Base-by-base conservation (phyloP, 2,329 filamentous ascomycete genomes). In the Epichloe scottii region DNA sequence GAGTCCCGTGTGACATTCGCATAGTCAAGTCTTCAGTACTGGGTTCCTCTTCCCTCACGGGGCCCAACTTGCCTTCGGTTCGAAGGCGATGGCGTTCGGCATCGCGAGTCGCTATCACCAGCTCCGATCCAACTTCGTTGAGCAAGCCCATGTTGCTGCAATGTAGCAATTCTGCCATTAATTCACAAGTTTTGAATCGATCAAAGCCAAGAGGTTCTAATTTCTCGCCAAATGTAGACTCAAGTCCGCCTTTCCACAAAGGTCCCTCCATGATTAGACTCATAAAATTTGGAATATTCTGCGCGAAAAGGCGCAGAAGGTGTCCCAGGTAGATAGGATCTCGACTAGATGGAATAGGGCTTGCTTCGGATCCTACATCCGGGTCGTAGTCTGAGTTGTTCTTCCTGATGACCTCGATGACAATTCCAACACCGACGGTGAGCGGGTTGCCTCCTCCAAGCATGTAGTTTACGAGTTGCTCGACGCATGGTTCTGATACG, bases 371-470 rank as follows among this genome's bases (percentile, higher is more conserved):
- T 54, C 90, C 83, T 59, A 90, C 87, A 59, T 97, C 93, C 1
- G 93, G 85, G 59, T 98, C 93, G 65, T 98, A 98, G 68, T 98
- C 93, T 0, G 93, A 97, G 66, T 98, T 98, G 69, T 98, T 98
- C 72, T 98, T 98, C 54, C 93, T 81, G 64, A 98, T 98, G 44
- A 98, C 93, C 69, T 98, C 93, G 56, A 98, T 98, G 35, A 98
- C 81, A 61, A 97, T 96, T 19, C 93, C 93, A 11, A 98, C 93
- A 47, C 93, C 93, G 15, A 97, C 94, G 0, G 91, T 97, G 53
- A 98, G 71, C 5, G 93, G 86, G 61, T 98, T 97, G 26, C 93
- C 93, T 39, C 93, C 93, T 48, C 84, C 79, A 14, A 97, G 79
- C 93, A 98, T 98, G 60, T 91, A 88, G 14, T 78, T 74, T 53